Conservation (phyloP, 1,284 basidiomycete genomes). For the Heterobasidion occidentale region DNA sequence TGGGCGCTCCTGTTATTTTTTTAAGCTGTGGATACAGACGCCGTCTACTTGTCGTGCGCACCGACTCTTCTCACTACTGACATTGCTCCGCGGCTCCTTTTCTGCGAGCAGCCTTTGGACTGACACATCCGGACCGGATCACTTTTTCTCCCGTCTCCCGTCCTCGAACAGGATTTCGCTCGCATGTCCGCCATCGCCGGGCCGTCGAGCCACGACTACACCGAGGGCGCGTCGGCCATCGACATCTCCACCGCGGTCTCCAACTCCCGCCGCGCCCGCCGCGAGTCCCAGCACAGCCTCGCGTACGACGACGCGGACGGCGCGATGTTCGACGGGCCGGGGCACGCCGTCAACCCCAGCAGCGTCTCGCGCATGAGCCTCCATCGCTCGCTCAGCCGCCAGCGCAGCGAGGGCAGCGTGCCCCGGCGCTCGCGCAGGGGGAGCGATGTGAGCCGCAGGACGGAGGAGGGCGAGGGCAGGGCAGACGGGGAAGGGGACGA, state of each 20-base stretch:
- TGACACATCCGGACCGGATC: no score
- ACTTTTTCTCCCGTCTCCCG: no score
- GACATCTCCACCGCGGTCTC: constrained; percentile 57
- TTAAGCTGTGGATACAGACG: no score
- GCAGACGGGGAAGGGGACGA: constrained; percentile 15
- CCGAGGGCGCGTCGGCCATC: constrained; percentile 71
- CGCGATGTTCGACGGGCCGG: constrained; percentile 72
- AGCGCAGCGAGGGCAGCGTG: constrained; percentile 40
- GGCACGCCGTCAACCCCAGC: constrained; percentile 62
- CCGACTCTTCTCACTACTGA: no score
- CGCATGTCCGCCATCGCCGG: constrained; percentile 3
- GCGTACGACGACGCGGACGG: constrained; percentile 52
- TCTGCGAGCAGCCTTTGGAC: no score
- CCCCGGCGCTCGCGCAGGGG: constrained; percentile 36
- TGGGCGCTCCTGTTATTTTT: no score
- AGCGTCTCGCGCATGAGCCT: constrained; percentile 73
- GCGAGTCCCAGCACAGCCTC: constrained; percentile 59
- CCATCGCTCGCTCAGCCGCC: constrained; percentile 31
- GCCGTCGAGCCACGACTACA: constrained; percentile 52
- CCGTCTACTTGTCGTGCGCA: no score
- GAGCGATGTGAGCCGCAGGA: constrained; percentile 32
- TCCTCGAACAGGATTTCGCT: no score
- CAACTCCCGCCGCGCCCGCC: constrained; percentile 40
- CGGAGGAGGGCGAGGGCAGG: constrained; percentile 17
- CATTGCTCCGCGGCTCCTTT: no score